Evolutionary conservation across 2,329 filamentous ascomycete genomes (phyloP), one percentile per base, ranked within the genome.

Genomic region (Aspergillus sp.): DNA sequence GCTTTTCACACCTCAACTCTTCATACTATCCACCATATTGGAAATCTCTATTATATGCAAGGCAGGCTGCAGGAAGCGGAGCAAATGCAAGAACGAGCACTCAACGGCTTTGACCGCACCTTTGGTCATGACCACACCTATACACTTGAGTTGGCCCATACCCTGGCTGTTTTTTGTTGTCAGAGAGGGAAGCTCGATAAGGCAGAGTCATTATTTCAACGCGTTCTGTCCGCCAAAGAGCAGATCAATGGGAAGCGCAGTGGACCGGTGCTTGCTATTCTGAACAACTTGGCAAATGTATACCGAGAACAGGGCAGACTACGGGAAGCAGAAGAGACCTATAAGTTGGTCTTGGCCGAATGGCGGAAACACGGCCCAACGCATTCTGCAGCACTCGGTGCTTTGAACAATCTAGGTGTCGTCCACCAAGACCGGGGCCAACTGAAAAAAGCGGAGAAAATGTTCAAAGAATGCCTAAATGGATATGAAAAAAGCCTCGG

Each of bases 41-140:
- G 54, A 15, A 47, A 6, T 11, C 15, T 56, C 17, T 49, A 49
- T 41, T 49, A 8, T 1, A 2, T 2, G 10, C 54, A 27, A 38
- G 39, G 23, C 15, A 56, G 19, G 27, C 10, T 49, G 39, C 19
- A 47, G 13, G 27, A 56, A 27, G 54, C 41, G 3, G 54, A 38
- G 30, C 21, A 21, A 27, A 56, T 56, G 42, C 27, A 32, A 48
- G 41, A 56, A 47, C 67, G 61, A 56, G 71, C 67, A 36, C 53
- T 56, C 8, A 4, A n/a, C 10, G 39, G 36, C 38, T 42, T 30
- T 27, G 39, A 55, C 7, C 36, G n/a, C 3, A 25, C 38, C 19
- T 21, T 55, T 1, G 53, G 53, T 11, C 15, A 21, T 3, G 13
- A 55, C n/a, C 19, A 55, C 25, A 19, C 19, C 11, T 42, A 15